Percentiles rank a stretch among this genome's conserved stretches.
Conservation (phyloP, 2,329 filamentous ascomycete genomes). For the Trichocomaceae sp. region DNA sequence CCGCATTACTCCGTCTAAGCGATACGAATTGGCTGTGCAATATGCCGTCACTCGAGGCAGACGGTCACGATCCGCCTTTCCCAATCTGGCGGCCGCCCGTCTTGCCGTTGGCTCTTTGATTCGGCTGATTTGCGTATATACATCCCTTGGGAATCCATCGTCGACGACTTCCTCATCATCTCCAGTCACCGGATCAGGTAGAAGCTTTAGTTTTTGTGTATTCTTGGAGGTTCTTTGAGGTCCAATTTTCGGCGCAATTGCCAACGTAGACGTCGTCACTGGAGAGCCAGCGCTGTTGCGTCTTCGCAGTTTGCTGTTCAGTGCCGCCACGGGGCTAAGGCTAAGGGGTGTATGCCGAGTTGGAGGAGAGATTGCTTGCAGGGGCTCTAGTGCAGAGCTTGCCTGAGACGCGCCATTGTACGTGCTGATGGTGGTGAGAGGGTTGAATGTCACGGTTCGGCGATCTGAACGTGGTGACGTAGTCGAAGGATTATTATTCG, state of each 20-base stretch:
- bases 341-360: slow-evolving; percentile 21
- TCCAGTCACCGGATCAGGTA: slow-evolving; percentile 80
- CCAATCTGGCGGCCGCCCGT: slow-evolving; percentile 82
- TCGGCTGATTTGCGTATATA: slow-evolving; percentile 94
- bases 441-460: slow-evolving; percentile 45
- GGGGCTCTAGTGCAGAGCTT: slow-evolving; percentile 35
- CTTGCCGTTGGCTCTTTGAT: slow-evolving; percentile 95
- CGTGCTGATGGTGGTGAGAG: slow-evolving; percentile 40
- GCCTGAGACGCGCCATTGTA: slow-evolving; percentile 37
- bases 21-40: slow-evolving; percentile 87
- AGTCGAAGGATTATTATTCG: slow-evolving; percentile 19
- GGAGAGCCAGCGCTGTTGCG: slow-evolving; percentile 73
- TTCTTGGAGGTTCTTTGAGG: slow-evolving; percentile 93
- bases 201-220: slow-evolving; percentile 92
- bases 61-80: slow-evolving; percentile 83
- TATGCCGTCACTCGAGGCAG: slow-evolving; percentile 92
- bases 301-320: slow-evolving; percentile 82
- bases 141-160: slow-evolving; percentile 87
- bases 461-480: slow-evolving; percentile 34
- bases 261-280: slow-evolving; percentile 34
- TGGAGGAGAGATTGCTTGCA: slow-evolving; percentile 35
- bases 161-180: slow-evolving; percentile 72
- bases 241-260: slow-evolving; percentile 64
- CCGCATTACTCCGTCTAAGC: slow-evolving; percentile 80
- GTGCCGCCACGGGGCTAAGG: slow-evolving; percentile 50